Base-by-base conservation (phyloP, 148 eudicot genomes). In the Rhododendron mucronatum region DNA sequence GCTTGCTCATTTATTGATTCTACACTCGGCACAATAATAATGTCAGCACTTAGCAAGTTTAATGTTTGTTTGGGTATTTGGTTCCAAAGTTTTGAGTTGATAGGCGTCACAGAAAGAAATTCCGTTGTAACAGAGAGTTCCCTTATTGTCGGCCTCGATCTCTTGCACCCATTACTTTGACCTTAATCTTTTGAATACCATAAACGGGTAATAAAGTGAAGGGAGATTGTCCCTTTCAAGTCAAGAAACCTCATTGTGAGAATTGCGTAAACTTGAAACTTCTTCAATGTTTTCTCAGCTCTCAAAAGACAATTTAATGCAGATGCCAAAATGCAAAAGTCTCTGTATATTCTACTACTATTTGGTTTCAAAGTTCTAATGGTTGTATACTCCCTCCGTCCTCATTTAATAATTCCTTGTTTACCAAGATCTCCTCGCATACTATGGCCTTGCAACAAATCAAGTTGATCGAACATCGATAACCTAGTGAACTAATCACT, bases 261-360 rank as follows among this genome's bases (percentile, higher is more conserved):
- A 79, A 28, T 47, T 47, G 13, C 82, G 82, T 80, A 80, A 80
- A 80, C 61, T 50, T 80, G 18, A 80, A 80, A 47, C 63, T 50
- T 80, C 39, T 80, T 26, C 82, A 12, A n/a, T 50, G 61, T 28
- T 80, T 5, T 67, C 74, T n/a, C 81, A 47, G 39, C 82, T 48
- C 20, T 79, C 82, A 23, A 13, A 20, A 1, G 9, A 59, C 65
- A 11, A 51, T 51, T 51, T 6, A 59, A 55, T 18, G 61, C 3
- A 53, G 4, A 53, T 53, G 5, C 63, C 23, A 57, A 57, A 57
- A 57, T 57, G 18, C 63, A 18, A 47, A 47, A 7, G 50, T 47
- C 9, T 47, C 0, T 1, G 50, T 47, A 47, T 47, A 47, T 47
- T 47, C 50, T 7, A 47, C 50, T 47, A 47, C 11, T 47, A 3